Evolutionary conservation across 2,329 filamentous ascomycete species (phyloP), one percentile per base, ranked within the genome.

Genomic region (Achaetomium macrosporum): DNA sequence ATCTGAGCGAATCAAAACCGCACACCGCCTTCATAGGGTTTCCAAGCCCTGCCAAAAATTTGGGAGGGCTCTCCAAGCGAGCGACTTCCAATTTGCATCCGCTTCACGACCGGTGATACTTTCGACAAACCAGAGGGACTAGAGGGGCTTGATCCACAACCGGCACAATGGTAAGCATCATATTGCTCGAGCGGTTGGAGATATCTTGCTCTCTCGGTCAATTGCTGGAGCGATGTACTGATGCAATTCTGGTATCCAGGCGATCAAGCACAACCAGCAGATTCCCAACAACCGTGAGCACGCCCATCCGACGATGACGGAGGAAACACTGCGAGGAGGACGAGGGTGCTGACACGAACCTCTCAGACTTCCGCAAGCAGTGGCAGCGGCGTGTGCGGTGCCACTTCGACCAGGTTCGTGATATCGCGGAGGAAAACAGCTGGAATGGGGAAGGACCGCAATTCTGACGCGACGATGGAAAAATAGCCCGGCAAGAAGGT

Each of bases 221-320:
- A 56, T 59, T 57, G 57, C 55, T 64, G 64, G 61, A 29, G 37
- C 42, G 12, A 12, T 43, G 10, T 49, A 36, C 54, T 59, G 52
- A 59, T 45, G 42, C 47, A 50, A 65, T 59, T 64, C 66, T 51
- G 57, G 51, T 62, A 50, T 64, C 65, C 70, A 86, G 91, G 88
- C 92, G 83, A 96, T 97, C 90, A 95, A 95, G 86, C 90, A 96
- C 88, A 97, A 97, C 82, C 90, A 96, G 83, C 88, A 92, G 82
- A 87, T 96, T 77, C 87, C 88, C 75, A 88, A 92, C 84, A 95
- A 95, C 85, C 91, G 87, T 90, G 79, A 81, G 86, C 70, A 67
- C 59, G 58, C 62, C 52, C 50, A 64, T 63, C 66, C 64, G 58
- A 63, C 60, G 54, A 56, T 59, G 57, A 59, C 59, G 51, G 54